Evolutionary conservation across 148 eudicot genomes (phyloP).

Genomic region (Heliosperma pusillum): DNA sequence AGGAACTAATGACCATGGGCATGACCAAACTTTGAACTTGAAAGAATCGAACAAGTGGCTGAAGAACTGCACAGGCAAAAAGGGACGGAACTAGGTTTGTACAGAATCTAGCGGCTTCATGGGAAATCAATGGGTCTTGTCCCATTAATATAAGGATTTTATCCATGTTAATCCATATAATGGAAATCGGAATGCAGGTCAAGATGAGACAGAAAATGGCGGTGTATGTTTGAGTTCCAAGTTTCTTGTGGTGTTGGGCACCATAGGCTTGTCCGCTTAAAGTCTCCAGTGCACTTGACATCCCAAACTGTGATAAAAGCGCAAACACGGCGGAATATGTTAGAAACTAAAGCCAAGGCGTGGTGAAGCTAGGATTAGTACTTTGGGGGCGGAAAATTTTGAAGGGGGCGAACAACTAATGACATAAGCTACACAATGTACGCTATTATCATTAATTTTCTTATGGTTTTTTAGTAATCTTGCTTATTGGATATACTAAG

Average conservation of each 20-base stretch:
- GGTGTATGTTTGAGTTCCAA: constrained; percentile 76
- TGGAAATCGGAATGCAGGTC: constrained; percentile 64
- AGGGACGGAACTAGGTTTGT: constrained; percentile 59
- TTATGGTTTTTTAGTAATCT: too few relatives aligned
- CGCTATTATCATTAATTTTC: too few relatives aligned
- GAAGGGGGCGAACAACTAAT: too few relatives aligned
- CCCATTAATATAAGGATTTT: constrained; percentile 51
- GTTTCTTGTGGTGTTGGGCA: constrained; percentile 62
- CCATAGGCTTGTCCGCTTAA: constrained; percentile 87
- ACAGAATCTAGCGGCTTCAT: constrained; percentile 62
- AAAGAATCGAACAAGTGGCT: constrained; percentile 67
- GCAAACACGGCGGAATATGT: too few relatives aligned
- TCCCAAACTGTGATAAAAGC: constrained; percentile 41
- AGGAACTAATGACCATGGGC: constrained; percentile 65
- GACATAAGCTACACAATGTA: too few relatives aligned
- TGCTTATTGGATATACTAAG: too few relatives aligned
- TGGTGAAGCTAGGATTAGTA: too few relatives aligned
- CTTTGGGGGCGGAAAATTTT: too few relatives aligned
- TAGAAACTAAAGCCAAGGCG: too few relatives aligned
- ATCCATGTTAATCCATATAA: constrained; percentile 61
- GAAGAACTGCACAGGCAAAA: constrained; percentile 57
- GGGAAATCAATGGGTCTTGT: constrained; percentile 67
- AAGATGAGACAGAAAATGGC: constrained; percentile 58
- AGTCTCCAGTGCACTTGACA: constrained; percentile 81
- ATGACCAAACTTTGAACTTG: constrained; percentile 66